Evolutionary conservation across 768 basidiomycete genomes (phyloP), one percentile per base, ranked within the genome.

Genomic region (Tylopilus intermedius): DNA sequence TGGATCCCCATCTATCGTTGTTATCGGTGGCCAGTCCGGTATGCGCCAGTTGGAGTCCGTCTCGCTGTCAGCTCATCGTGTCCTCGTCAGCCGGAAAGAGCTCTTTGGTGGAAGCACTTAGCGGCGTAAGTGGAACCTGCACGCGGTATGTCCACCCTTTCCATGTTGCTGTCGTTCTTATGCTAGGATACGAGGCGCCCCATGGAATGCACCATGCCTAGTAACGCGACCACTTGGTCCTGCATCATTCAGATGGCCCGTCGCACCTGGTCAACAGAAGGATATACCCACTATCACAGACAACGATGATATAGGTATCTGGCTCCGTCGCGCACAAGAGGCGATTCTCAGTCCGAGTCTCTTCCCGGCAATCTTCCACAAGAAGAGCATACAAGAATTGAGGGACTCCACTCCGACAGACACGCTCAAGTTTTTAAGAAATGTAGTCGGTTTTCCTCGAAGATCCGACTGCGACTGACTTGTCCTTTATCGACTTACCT

Each of bases 11-110:
- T 69, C 73, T 7, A 74, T 82, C 9, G 77, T 73, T 0, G 80
- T 82, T 6, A 81, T 82, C 27, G 81, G 81, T 1, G 70, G 74
- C 8, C 81, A 82, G 54, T 82, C 81, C 0, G 78, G 79, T 80
- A 49, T 29, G 74, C 54, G 32, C 22, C 10, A 13, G 0, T 37
- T 24, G 22, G 2, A 10, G 29, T 24, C 4, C 9, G 33, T 41
- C 40, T 47, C 15, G 11, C 18, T 18, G 18, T 18, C 18, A 18
- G 18, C 18, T 18, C 18, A 18, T 18, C 18, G 18, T 18, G 18
- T 18, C 18, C 18, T 18, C 18, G 18, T 18, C 18, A 18, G 18
- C 18, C 18, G 18, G 18, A 18, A 18, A 18, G 18, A 18, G 18
- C 18, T 18, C 18, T 18, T 18, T 18, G 18, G 18, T 18, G 18